Evolutionary conservation across 495 filamentous ascomycete species (phyloP).

Genomic region (Neurospora sp.): DNA sequence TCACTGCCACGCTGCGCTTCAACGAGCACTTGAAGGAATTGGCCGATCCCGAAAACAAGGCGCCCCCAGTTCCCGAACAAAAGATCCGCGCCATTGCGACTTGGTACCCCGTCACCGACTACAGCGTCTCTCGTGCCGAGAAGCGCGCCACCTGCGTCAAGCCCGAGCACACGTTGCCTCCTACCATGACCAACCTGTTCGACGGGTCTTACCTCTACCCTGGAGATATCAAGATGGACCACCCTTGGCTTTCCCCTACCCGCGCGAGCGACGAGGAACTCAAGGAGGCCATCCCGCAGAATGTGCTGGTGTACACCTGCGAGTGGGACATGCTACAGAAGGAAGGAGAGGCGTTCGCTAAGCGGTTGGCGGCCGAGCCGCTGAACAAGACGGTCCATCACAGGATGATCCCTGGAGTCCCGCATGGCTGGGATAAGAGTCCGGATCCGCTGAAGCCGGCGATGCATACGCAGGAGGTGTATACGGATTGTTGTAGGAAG

Average conservation of each 20-base stretch:
- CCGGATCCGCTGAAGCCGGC: constrained; percentile 62
- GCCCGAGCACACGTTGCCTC: constrained; percentile 63
- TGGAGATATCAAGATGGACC: constrained; percentile 18
- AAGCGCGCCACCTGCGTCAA: constrained; percentile 53
- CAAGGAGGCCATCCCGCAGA: constrained; percentile 34
- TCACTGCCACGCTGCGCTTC: constrained; percentile 68
- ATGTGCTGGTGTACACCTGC: constrained; percentile 59
- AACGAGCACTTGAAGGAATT: constrained; percentile 21
- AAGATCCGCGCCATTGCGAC: constrained; percentile 40
- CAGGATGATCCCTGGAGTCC: constrained; percentile 59
- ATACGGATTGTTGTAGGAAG: constrained; percentile 26
- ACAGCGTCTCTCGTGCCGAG: constrained; percentile 60
- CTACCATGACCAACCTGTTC: constrained; percentile 72
- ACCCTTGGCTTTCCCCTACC: constrained; percentile 30
- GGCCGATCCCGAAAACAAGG: not conserved
- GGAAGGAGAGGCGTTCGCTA: constrained; percentile 62
- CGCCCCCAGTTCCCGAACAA: constrained; percentile 17
- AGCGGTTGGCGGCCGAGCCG: constrained; percentile 42
- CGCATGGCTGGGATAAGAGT: constrained; percentile 82
- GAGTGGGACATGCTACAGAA: constrained; percentile 86
- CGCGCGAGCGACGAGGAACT: constrained; percentile 30
- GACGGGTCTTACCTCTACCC: constrained; percentile 71
- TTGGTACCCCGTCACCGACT: constrained; percentile 83
- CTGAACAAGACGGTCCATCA: constrained; percentile 59
- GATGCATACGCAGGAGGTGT: constrained; percentile 26